Base-by-base conservation (phyloP, 768 basidiomycete species). In the Panaeolus cyanescens region DNA sequence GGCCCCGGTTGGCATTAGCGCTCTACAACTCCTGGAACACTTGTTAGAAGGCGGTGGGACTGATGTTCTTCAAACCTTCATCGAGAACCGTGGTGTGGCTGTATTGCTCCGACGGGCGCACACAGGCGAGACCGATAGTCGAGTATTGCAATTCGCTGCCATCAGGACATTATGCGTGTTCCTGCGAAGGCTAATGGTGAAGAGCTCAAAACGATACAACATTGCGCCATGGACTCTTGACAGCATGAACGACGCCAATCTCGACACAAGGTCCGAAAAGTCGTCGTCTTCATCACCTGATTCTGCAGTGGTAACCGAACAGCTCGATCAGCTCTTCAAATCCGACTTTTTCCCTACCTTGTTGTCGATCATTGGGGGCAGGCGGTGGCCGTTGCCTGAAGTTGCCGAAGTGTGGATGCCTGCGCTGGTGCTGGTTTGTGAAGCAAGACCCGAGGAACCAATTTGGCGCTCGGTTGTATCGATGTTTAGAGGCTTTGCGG, bases 261-360 rank as follows among this genome's bases (percentile, higher is more conserved):
- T 50, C 32, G 55, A 54, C 15, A 12, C 32, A 40, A n/a, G 22
- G 19, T 42, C 39, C 5, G 6, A n/a, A 0, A 42, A 20, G 12
- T 42, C 39, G 19, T 42, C 39, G n/a, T 57, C 58, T 55, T 60
- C 61, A 5, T 60, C 63, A 3, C 62, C 67, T 32, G 58, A 20
- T 62, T 65, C 39, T 59, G 40, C 54, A 1, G 53, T 64, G 3
- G 61, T 62, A 17, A 62, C 39, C 1, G 39, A 50, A 20, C 59
- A 65, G 36, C 37, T 77, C 25, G 72, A 77, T 33, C 58, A 60
- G 9, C 67, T 79, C 15, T 76, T 79, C 64, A 62, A 69, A 28
- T 79, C 77, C n/a, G 71, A 75, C 56, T 75, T 79, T 60, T 76
- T 79, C 68, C 69, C 75, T 5, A 72, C 72, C 4, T 62, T 79